Base-by-base conservation (phyloP, 371 early-diverging fungal species). In the Fennellomyces sp. region DNA sequence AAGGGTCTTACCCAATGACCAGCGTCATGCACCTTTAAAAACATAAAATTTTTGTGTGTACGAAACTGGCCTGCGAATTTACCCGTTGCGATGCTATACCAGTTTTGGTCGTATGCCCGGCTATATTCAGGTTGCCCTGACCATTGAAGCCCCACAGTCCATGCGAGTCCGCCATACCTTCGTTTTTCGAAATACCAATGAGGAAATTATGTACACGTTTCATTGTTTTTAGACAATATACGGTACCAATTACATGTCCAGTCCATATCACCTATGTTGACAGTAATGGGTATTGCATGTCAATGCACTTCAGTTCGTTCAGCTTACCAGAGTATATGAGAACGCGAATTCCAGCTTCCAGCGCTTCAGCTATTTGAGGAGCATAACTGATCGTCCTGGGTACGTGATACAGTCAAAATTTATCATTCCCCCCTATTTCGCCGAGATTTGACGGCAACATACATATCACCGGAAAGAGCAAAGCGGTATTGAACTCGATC, bases 1-100 rank as follows among this genome's bases (percentile, higher is more conserved):
- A n/a, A n/a, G n/a, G n/a, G n/a, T n/a, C 23, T 21, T 45, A 81
- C 87, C 94, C 96, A 94, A 70, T 97, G 97, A 5, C 97, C 97
- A 21, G 93, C 95, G 27, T 85, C 90, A 70, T 85, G 93, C 1
- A 92, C 80, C n/a, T 88, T 84, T 51, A 97, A 61, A 80, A 91
- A 97, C 11, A 95, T 87, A 52, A 97, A 78, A 51, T 72, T 61
- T 27, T 61, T 56, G 56, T 76, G 71, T 5, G 80, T 58, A 47
- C 92, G 81, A 49, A 89, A 72, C 70, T 90, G 87, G 62, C 97
- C 95, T 33, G 85, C 93, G 36, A 64, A 27, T 35, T 76, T 62
- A 13, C 70, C 75, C 53, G 69, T 31, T 3, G 42, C 52, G 15
- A 28, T 17, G 10, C 48, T 45, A 30, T 39, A 30, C 85, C 87